A percentile compares a stretch with the other conserved stretches of the same genome.
Conservation (phyloP, 139 green algal genomes). For the Chlorella sp. region DNA sequence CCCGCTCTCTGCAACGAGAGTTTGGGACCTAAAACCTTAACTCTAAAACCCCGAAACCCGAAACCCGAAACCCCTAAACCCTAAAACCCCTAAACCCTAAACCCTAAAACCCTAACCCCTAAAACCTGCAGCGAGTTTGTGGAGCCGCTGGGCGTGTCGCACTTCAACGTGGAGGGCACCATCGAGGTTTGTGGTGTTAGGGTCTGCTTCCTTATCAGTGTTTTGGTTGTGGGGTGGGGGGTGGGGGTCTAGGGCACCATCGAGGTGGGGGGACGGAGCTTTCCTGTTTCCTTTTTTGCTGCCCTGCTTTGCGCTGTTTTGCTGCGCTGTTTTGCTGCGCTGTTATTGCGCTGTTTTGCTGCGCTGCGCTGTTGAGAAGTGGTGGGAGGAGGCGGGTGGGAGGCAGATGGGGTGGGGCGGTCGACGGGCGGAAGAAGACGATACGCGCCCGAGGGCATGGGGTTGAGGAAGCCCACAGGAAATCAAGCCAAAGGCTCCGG, state of each 20-base stretch:
- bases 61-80: too few relatives aligned
- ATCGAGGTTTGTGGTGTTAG: slow-evolving; percentile 57
- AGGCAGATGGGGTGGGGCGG: too few relatives aligned
- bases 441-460: too few relatives aligned
- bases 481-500: too few relatives aligned
- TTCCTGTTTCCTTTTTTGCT: not conserved
- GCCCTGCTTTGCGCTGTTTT: not conserved
- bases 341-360: not conserved
- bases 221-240: not conserved
- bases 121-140: slow-evolving; percentile 79
- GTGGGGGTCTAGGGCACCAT: too few relatives aligned
- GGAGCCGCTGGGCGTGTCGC: slow-evolving; percentile 75
- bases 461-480: too few relatives aligned
- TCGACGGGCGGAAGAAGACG: too few relatives aligned
- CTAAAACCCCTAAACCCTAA: not conserved
- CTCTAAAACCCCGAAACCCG: too few relatives aligned
- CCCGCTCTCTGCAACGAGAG: too few relatives aligned
- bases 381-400: too few relatives aligned
- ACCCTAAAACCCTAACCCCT: slow-evolving; percentile 28
- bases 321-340: not conserved
- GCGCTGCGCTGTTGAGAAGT: not conserved
- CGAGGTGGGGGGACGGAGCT: too few relatives aligned
- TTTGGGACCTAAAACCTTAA: too few relatives aligned
- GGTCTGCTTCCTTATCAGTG: not conserved
- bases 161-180: slow-evolving; percentile 97